These are phyloP conservation scores for Phaeotremella fagi DNA, from an alignment of 768 basidiomycete genomes.

Conservation along the genomic window DNA sequence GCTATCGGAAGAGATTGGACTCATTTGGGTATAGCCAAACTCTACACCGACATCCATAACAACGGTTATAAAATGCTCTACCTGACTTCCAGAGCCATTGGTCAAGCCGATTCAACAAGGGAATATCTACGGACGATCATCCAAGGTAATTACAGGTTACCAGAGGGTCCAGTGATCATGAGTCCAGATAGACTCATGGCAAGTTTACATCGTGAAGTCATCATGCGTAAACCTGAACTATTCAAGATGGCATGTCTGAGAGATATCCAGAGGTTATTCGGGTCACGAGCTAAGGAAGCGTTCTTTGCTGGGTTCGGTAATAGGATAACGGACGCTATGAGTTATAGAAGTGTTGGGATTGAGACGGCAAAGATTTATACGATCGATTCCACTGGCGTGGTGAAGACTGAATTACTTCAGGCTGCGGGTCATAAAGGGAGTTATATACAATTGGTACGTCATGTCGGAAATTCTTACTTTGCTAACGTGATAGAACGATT, in stretches of 20 bases:
- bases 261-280: slow-evolving; percentile 88
- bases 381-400: slow-evolving; percentile 84
- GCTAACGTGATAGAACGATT: slow-evolving; percentile 58
- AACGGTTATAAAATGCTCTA: slow-evolving; percentile 99
- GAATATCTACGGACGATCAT: slow-evolving; percentile 91
- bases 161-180: slow-evolving; percentile 98
- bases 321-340: slow-evolving; percentile 93
- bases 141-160: slow-evolving; percentile 93
- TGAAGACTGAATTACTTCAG: slow-evolving; percentile 95
- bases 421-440: slow-evolving; percentile 95
- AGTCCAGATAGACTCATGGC: slow-evolving; percentile 93
- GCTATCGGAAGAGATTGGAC: slow-evolving; percentile 99
- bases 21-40: slow-evolving; percentile 90
- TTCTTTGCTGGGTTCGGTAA: slow-evolving; percentile 99
- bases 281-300: slow-evolving; percentile 56
- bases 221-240: slow-evolving; percentile 98
- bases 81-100: slow-evolving; percentile 92
- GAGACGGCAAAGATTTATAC: slow-evolving; percentile 94
- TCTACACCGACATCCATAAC: slow-evolving; percentile 89
- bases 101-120: slow-evolving; percentile 93
- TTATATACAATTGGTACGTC: slow-evolving; percentile 79
- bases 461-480: not conserved
- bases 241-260: slow-evolving; percentile 99
- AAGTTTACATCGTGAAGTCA: slow-evolving; percentile 92
- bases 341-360: slow-evolving; percentile 93